Percentiles rank a stretch among this genome's conserved stretches.
Evolutionary conservation across 768 basidiomycete species (phyloP).

Genomic region (Phanerodontia chrysosporium): DNA sequence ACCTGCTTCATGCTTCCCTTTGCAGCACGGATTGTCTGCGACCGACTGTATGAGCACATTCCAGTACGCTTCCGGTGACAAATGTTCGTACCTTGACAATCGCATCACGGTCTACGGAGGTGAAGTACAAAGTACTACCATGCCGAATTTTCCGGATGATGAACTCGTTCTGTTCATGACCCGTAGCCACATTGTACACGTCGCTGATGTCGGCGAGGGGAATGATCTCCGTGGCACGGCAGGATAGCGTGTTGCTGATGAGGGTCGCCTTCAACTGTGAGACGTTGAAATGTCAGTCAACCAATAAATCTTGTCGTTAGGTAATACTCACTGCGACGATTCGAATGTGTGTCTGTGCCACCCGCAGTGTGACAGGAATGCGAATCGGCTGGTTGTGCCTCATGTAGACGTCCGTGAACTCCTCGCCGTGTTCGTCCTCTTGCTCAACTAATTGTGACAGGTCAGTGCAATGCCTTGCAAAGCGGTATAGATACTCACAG

Average conservation of each 20-base stretch:
- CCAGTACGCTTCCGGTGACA: neutral
- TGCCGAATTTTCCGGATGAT: slow-evolving; percentile 73
- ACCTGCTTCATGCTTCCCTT: slow-evolving; percentile 65
- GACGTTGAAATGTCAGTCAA: neutral
- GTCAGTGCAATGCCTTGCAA: neutral
- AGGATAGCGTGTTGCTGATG: slow-evolving; percentile 63
- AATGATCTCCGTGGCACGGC: slow-evolving; percentile 81
- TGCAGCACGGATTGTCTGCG: slow-evolving; percentile 67
- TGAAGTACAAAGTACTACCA: slow-evolving; percentile 71
- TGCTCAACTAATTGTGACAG: slow-evolving; percentile 43
- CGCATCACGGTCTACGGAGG: slow-evolving; percentile 60
- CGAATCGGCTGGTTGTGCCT: slow-evolving; percentile 61
- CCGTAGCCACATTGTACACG: slow-evolving; percentile 75
- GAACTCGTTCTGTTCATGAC: slow-evolving; percentile 75
- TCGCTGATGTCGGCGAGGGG: slow-evolving; percentile 80
- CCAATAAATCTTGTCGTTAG: neutral
- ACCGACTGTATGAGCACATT: neutral
- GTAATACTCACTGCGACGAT: slow-evolving; percentile 60
- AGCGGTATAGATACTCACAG: slow-evolving; percentile 36
- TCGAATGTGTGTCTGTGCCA: slow-evolving; percentile 68
- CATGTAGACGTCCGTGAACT: slow-evolving; percentile 64
- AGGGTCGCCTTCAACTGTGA: slow-evolving; percentile 63
- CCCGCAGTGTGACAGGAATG: slow-evolving; percentile 64
- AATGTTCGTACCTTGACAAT: slow-evolving; percentile 62
- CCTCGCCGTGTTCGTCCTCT: slow-evolving; percentile 53